Evolutionary conservation across 805 yeast species (phyloP), one percentile per base, ranked within the genome.

Genomic region (Kluyveromyces lactis): DNA sequence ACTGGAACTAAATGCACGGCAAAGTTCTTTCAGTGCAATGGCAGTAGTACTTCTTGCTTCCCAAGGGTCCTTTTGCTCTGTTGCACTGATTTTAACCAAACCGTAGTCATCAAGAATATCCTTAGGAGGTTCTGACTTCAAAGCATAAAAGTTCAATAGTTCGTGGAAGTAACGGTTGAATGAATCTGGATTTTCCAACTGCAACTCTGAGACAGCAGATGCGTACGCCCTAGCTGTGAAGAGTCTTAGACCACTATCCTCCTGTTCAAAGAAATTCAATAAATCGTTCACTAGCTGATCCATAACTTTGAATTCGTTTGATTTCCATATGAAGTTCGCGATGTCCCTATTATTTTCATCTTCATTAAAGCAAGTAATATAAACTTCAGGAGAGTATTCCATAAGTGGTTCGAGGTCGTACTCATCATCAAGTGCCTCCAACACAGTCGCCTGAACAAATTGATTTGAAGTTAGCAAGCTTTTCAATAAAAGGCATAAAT

Each of bases 381-480:
- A 89, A 17, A 92, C 62, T 56, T 89, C 95, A 41, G 74, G 73
- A 2, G 79, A 70, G 52, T 69, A 76, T 2, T 60, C 58, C 47
- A 68, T 48, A 27, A 66, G 68, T 10, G 70, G 61, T 18, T 48
- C 53, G 13, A 69, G 46, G 31, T 69, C 74, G 50, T 82, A 84
- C 53, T 92, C 97, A 37, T 86, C 75, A 58, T 90, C 97, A 23
- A 90, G 56, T 7, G 81, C 81, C 56, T 92, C 97, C 46, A 92
- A 67, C 31, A 89, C 74, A 1, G 95, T 73, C 8, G 77, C 70
- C 46, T 95, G 78, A 7, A 86, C 94, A 62, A 83, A 84, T 3
- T 67, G 62, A 44, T 78, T 81, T 0, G 84, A 73, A 0, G 81
- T 67, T 18, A 86, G 62, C 9, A 78, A 53, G 26, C 73, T 75